Evolutionary conservation across 805 yeast species (phyloP).

Genomic region (Maudiozyma turicensis): DNA sequence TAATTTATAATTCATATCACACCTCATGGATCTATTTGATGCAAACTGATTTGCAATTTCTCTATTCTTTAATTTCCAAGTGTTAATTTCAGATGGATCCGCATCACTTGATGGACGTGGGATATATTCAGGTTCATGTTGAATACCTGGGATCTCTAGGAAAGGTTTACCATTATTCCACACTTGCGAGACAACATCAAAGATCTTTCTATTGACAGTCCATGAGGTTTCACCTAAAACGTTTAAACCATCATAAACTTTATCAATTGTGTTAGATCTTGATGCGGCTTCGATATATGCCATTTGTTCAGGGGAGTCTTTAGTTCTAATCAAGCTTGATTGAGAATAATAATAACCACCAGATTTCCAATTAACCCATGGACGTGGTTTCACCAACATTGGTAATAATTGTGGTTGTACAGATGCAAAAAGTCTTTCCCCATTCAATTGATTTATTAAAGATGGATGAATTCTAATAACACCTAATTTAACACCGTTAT

Average conservation of each 20-base stretch:
- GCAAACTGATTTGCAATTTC: constrained; percentile 50
- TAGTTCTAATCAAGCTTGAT: constrained; percentile 60
- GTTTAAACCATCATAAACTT: constrained; percentile 71
- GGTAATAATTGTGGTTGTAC: constrained; percentile 84
- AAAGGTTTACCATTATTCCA: constrained; percentile 83
- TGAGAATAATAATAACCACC: constrained; percentile 78
- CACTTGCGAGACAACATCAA: constrained; percentile 57
- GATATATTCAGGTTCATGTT: constrained; percentile 40
- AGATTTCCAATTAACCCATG: constrained; percentile 71
- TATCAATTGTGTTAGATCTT: constrained; percentile 50
- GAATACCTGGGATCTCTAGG: constrained; percentile 59
- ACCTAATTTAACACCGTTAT: constrained; percentile 71
- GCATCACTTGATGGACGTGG: constrained; percentile 51
- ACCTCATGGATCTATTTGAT: constrained; percentile 72
- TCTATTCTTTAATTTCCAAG: constrained; percentile 57
- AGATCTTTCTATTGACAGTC: constrained; percentile 74
- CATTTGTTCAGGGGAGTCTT: constrained; percentile 77
- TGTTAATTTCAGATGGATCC: constrained; percentile 62
- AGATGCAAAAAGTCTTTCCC: constrained; percentile 52
- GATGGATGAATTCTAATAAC: constrained; percentile 66
- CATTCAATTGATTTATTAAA: constrained; percentile 55
- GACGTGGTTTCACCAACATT: constrained; percentile 83
- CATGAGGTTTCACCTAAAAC: constrained; percentile 83
- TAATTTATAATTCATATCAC: constrained; percentile 86
- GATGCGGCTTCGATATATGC: constrained; percentile 86